Conservation (phyloP, 116 monocot species). For the Phalaenopsis hybrid region DNA sequence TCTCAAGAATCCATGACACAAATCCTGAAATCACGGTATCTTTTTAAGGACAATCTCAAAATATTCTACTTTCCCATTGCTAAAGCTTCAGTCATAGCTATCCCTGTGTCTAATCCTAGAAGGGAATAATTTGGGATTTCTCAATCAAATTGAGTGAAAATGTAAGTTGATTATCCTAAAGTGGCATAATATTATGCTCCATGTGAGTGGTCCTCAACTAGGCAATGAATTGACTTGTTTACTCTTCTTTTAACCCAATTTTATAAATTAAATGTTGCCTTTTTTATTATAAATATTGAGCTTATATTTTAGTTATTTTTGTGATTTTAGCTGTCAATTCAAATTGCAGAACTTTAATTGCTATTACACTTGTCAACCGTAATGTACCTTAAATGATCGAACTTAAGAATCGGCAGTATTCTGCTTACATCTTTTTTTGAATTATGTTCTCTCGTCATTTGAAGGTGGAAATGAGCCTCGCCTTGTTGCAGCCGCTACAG, state of each 20-base stretch:
- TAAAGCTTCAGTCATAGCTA: not conserved
- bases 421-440: not conserved
- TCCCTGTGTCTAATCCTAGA: not conserved
- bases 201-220: not conserved
- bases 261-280: not conserved
- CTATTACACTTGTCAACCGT: not conserved
- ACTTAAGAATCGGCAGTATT: not conserved
- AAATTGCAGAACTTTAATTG: not conserved
- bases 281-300: not conserved
- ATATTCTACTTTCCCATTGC: not conserved
- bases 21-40: not conserved
- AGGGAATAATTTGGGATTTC: not conserved
- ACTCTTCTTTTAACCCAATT: not conserved
- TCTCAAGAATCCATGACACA: not conserved
- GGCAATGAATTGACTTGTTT: not conserved
- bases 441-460: constrained; percentile 6
- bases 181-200: not conserved
- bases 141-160: not conserved
- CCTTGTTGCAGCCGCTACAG: constrained; percentile 75
- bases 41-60: not conserved
- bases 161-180: not conserved
- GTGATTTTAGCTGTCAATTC: not conserved
- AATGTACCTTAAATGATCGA: too few species aligned
- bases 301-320: not conserved
- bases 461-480: constrained; percentile 90